These are phyloP conservation scores for Trapa incisa DNA, from an alignment of 345 rosid genomes.

Conservation along the genomic window DNA sequence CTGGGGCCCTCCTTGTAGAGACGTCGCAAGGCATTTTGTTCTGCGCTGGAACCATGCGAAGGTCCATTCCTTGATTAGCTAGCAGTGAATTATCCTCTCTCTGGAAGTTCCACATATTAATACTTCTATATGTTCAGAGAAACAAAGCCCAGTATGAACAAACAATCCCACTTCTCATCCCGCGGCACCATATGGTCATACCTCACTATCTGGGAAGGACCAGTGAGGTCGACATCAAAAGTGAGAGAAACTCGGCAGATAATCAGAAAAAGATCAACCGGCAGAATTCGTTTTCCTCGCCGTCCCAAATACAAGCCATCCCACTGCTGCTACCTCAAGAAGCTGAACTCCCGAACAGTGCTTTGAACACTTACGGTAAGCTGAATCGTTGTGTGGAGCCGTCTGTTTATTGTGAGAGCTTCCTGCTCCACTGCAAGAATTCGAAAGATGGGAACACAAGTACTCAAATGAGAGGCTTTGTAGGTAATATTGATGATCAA, in stretches of 20 bases:
- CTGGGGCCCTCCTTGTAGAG: slow-evolving; percentile 96
- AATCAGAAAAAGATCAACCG: slow-evolving; percentile 20
- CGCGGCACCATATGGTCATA: slow-evolving; percentile 90
- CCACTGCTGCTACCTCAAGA: slow-evolving; percentile 89
- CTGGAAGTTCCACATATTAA: background rate
- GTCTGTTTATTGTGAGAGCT: slow-evolving; percentile 4
- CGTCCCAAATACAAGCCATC: slow-evolving; percentile 49
- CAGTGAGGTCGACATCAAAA: slow-evolving; percentile 37
- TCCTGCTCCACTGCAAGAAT: slow-evolving; percentile 13
- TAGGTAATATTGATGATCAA: slow-evolving; percentile 16
- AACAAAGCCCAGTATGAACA: slow-evolving; percentile 80
- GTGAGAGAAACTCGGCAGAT: slow-evolving; percentile 21
- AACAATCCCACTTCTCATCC: slow-evolving; percentile 75
- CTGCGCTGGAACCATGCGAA: slow-evolving; percentile 98
- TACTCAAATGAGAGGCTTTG: slow-evolving; percentile 11
- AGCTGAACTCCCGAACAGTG: slow-evolving; percentile 21
- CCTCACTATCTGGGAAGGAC: slow-evolving; percentile 88
- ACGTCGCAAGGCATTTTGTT: slow-evolving; percentile 80
- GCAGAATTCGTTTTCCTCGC: slow-evolving; percentile 37
- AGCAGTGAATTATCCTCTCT: slow-evolving; percentile 4
- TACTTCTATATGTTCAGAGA: slow-evolving; percentile 29
- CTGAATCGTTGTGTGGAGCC: slow-evolving; percentile 9
- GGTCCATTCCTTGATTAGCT: slow-evolving; percentile 15
- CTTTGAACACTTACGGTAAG: slow-evolving; percentile 13
- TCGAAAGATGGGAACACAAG: slow-evolving; percentile 17